Evolutionary conservation across 2,329 filamentous ascomycete genomes (phyloP), one percentile per base, ranked within the genome.

Genomic region (Piedraia hortae): DNA sequence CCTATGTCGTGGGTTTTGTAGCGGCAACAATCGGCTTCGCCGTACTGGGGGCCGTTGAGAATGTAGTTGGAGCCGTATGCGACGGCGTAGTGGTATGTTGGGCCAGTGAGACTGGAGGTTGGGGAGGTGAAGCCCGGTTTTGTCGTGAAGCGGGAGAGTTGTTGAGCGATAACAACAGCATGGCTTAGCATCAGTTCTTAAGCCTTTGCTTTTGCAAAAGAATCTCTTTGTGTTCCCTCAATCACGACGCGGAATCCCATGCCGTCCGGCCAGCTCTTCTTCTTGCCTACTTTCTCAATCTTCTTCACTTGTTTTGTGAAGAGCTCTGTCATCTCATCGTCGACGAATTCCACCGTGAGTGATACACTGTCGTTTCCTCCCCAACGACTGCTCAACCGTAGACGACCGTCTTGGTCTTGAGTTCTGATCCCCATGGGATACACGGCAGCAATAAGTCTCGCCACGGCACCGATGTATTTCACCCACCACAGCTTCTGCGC

Each of bases 11-110:
- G 11, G 85, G 80, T 6, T 46, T 97, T 30, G 70, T 93, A 33
- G 85, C 85, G 9, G 77, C 74, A 28, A 78, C 82, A 24, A 91
- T 97, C 34, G 85, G 85, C 5, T 97, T 85, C 67, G 78, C 75
- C 4, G 68, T 93, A 1, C 53, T 97, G n/a, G 43, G 43, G 9
- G 41, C 42, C 4, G 34, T 44, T n/a, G 43, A 46, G 32, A 44
- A 43, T 18, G 41, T 45, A 3, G 36, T 46, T 3, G 41, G 41
- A 3, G 42, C 35, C 7, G 39, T 44, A 5, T 29, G 45, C 21
- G 43, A 46, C 26, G 43, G 42, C 22, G 77, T 77, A 16, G 61
- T 93, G 12, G 69, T 97, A 7, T 97, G 85, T 51, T 93, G 89
- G 61, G 78, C 74, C 12, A 90, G 75, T 37, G 85, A 97, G 58